Evolutionary conservation across 2,329 filamentous ascomycete species (phyloP), one percentile per base, ranked within the genome.

Genomic region (Xylaria digitata): DNA sequence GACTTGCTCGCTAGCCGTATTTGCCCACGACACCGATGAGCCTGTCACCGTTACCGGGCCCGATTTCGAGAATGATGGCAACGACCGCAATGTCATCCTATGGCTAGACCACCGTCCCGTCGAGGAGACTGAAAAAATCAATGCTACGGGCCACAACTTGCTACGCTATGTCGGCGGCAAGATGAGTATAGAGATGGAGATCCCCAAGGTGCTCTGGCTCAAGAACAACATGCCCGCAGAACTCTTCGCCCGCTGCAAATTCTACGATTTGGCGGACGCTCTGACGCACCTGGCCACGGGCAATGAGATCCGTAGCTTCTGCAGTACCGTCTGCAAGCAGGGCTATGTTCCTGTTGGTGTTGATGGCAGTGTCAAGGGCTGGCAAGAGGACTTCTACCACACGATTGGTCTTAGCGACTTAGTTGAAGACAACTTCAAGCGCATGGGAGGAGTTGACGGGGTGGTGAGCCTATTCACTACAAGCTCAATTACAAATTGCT

Each of bases 161-260:
- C 88, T 99, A 66, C 92, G 94, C 76, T 99, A 99, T 77, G 96
- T 99, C 19, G 96, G 96, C 73, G 96, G 96, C 70, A 95, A 92
- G 78, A 99, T 99, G 96, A 97, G 93, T 78, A 95, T 97, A 71
- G 96, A 99, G 84, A 99, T 99, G 96, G 96, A 99, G 80, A 96
- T 99, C 63, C 96, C 96, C 70, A 99, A 99, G 82, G 93, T 97
- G 1, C 85, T 98, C 65, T 99, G 96, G 96, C 86, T 99, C 77
- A 98, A 98, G 86, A 97, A 97, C 81, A 88, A 98, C 82, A 98
- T 99, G 96, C 92, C 96, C 2, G 86, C 91, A 62, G 92, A 97
- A 75, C 84, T 96, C 17, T 99, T 98, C 75, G 90, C 90, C 63
- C 89, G 91, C 69, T 97, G 94, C 89, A 97, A 97, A 80, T 99